A percentile compares a stretch with the other conserved stretches of the same genome.
These are phyloP conservation scores for Persicaria tinctoria DNA, from an alignment of 148 eudicot species.

Conservation along the genomic window DNA sequence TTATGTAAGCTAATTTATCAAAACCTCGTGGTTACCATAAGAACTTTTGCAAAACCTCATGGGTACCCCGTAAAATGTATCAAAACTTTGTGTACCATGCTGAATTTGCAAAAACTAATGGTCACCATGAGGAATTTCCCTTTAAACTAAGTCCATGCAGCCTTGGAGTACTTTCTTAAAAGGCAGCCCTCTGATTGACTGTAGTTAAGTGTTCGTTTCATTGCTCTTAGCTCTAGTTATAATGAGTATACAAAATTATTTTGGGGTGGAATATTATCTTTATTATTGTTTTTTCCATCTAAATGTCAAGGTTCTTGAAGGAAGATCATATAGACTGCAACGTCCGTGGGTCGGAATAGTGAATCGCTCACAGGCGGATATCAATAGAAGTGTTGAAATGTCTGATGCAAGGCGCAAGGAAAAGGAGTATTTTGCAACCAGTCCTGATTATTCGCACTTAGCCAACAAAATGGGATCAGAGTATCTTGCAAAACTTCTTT, in stretches of 20 bases:
- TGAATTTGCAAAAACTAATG: too few species aligned
- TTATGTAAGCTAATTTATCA: too few species aligned
- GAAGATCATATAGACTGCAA: constrained; percentile 63
- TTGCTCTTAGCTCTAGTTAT: not conserved
- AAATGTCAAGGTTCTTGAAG: constrained; percentile 72
- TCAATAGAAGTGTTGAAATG: constrained; percentile 66
- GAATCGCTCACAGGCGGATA: constrained; percentile 86
- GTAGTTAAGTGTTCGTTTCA: not conserved
- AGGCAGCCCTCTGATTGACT: too few species aligned
- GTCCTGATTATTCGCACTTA: constrained; percentile 74
- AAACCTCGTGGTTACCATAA: too few species aligned
- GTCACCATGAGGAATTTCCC: too few species aligned
- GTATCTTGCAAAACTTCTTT: constrained; percentile 76
- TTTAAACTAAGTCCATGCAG: not conserved
- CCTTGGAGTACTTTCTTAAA: not conserved
- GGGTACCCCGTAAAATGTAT: too few species aligned
- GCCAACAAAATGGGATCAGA: constrained; percentile 72
- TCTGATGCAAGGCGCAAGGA: constrained; percentile 60
- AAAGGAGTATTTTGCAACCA: constrained; percentile 62
- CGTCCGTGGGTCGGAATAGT: constrained; percentile 89
- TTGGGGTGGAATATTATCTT: not conserved
- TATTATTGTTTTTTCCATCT: not conserved
- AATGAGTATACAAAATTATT: not conserved
- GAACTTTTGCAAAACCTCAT: too few species aligned
- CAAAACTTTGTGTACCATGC: too few species aligned